phyloP scores from a whole-genome alignment of 164 flowering plant genomes.

The Sextonia rubra region DNA sequence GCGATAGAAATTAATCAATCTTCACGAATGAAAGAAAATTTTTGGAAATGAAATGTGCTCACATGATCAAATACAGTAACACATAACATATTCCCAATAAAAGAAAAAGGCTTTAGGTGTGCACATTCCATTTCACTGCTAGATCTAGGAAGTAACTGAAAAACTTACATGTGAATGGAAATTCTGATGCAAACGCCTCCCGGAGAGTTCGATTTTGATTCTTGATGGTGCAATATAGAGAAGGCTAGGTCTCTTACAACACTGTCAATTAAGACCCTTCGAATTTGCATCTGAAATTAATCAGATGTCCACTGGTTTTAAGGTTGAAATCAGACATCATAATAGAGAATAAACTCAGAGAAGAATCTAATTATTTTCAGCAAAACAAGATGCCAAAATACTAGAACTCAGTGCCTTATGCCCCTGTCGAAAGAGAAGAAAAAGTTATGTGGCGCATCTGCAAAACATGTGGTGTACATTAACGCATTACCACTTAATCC shows the following conservation, averaged over 20 bases:
- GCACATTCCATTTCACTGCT: background rate
- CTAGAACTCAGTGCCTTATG: slow-evolving; percentile 28
- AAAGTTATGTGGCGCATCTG: slow-evolving; percentile 40
- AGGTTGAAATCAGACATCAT: slow-evolving; percentile 2
- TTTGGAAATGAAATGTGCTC: too few species aligned
- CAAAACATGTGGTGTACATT: slow-evolving; percentile 40
- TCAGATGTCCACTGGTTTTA: background rate
- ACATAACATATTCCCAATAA: too few species aligned
- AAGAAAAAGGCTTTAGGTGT: background rate
- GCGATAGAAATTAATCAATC: too few species aligned
- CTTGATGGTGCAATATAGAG: too few species aligned
- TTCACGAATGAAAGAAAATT: too few species aligned
- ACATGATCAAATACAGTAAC: too few species aligned
- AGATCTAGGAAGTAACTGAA: background rate
- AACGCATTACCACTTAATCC: slow-evolving; percentile 30
- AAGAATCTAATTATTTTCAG: slow-evolving; percentile 16
- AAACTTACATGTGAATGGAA: background rate
- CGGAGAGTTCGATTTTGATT: background rate
- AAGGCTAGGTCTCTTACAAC: background rate
- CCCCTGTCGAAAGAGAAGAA: slow-evolving; percentile 13
- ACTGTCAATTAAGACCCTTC: background rate
- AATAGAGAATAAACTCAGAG: slow-evolving; percentile 18
- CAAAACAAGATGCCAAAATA: slow-evolving; percentile 46
- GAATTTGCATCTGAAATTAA: background rate
- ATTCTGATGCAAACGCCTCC: background rate